Evolutionary conservation across 257 asterid genomes (phyloP), one percentile per base, ranked within the genome.

Genomic region (Phtheirospermum japonicum): DNA sequence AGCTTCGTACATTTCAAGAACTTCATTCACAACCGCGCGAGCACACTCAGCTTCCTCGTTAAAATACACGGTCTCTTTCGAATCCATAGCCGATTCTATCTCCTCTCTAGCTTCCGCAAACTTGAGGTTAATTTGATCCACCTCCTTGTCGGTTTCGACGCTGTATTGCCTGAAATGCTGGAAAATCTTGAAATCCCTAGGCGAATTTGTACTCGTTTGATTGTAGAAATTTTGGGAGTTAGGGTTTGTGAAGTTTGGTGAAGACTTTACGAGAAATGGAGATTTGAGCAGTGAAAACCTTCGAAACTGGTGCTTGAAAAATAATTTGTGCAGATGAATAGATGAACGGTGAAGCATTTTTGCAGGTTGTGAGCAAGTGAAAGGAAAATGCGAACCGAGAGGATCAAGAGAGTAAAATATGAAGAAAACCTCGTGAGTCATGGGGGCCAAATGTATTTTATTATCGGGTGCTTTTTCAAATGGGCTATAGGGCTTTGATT

Each of bases 31-130:
- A 18, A 92, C 96, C 30, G 67, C 80, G 67, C 99, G 99, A 3
- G 99, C 99, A 57, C 96, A 93, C 63, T 83, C 95, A 42, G 97
- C 97, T 81, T 92, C 97, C 61, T 92, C 97, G 60, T 93, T 79
- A 62, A 93, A 89, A 68, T 93, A 93, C 45, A 89, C 94, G 0
- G 99, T 89, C 67, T 93, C 99, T 42, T 93, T 89, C 6, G 97
- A 87, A 14, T 89, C 97, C 97, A 93, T 60, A 9, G 99, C 99
- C 45, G 93, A 73, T 17, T 93, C 99, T 61, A 93, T 82, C 86
- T 93, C 99, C 79, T 93, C 99, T 61, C 99, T 80, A 9, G 99
- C 99, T 79, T 89, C 99, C n/a, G 92, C 92, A 62, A 93, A 93
- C 77, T 89, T 93, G 75, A 83, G 82, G 80, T 93, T 93, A 33